phyloP scores from a whole-genome alignment of 139 green algal genomes.

The Eudorina sp. region DNA sequence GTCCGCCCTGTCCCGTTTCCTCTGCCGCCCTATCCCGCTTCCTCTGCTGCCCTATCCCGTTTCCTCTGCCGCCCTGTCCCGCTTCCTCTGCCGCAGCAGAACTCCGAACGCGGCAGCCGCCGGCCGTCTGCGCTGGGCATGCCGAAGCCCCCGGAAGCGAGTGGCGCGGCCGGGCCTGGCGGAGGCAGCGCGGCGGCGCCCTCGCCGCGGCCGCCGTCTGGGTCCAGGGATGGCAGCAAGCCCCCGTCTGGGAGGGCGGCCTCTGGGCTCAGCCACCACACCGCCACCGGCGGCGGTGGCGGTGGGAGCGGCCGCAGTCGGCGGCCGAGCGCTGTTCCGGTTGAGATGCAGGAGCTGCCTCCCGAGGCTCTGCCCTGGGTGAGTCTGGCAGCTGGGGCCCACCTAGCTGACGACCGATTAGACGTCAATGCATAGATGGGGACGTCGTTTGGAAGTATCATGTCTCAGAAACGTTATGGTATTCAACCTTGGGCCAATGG shows the following conservation, averaged over 20 bases:
- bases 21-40: too few relatives aligned
- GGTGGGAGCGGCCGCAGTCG: neutral
- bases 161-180: neutral
- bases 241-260: too few relatives aligned
- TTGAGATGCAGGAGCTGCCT: neutral
- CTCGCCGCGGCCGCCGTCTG: neutral
- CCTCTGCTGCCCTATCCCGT: too few relatives aligned
- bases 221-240: too few relatives aligned
- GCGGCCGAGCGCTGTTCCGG: neutral
- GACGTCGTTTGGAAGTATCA: too few relatives aligned
- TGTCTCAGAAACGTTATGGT: too few relatives aligned
- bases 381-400: too few relatives aligned
- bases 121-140: neutral
- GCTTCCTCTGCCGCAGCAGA: neutral
- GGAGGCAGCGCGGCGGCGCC: neutral
- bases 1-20: too few relatives aligned
- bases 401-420: too few relatives aligned
- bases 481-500: too few relatives aligned
- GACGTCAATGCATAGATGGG: too few relatives aligned
- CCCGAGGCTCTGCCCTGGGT: conserved; percentile 11
- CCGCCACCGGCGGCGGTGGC: neutral
- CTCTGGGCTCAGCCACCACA: neutral
- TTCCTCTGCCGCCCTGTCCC: too few relatives aligned
- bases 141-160: neutral
- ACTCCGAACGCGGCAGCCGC: neutral